Evolutionary conservation across 805 yeast genomes (phyloP), one percentile per base, ranked within the genome.

Genomic region (Metschnikowia vanudenii): DNA sequence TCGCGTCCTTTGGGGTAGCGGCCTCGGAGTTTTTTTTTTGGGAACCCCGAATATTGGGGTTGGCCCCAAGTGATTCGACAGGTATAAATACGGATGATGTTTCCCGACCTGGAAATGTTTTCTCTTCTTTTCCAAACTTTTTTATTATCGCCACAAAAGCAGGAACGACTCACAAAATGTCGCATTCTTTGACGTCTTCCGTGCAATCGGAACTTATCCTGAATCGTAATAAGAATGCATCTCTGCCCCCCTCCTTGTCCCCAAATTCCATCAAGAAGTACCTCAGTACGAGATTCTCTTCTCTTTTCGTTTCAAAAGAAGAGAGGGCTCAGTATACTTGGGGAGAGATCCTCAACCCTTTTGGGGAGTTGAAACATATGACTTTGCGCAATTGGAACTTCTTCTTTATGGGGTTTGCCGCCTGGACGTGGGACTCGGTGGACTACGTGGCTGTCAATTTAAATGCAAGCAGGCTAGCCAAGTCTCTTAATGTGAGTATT

Each of bases 381-480:
- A 35, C 58, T 7, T 44, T 18, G 39, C 43, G 39, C 22, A 50
- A 82, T 56, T 82, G 86, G 86, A 37, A 43, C 34, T 77, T 73
- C 63, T 79, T 80, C 56, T 32, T 64, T 18, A 63, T 78, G 37
- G 86, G 83, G 0, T 78, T 79, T 52, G 57, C 67, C 43, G 80
- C 79, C 18, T 82, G 87, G 87, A 70, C 82, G 3, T 77, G 81
- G 78, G 87, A 81, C 65, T 82, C 86, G 3, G 73, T 81, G 57
- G 87, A 81, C 62, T 82, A 76, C 59, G 82, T 82, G 52, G 70
- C 79, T 12, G 80, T 79, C 11, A 76, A 83, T 7, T 61, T 80
- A 28, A 79, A 79, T 56, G 78, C 75, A 10, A 34, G 74, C 0
- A 62, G 57, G 14, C 65, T 82, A 47, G 84, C 86, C n/a, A 43